Evolutionary conservation across 1,284 basidiomycete genomes (phyloP), one percentile per base, ranked within the genome.

Genomic region (Farysia itapuensis): DNA sequence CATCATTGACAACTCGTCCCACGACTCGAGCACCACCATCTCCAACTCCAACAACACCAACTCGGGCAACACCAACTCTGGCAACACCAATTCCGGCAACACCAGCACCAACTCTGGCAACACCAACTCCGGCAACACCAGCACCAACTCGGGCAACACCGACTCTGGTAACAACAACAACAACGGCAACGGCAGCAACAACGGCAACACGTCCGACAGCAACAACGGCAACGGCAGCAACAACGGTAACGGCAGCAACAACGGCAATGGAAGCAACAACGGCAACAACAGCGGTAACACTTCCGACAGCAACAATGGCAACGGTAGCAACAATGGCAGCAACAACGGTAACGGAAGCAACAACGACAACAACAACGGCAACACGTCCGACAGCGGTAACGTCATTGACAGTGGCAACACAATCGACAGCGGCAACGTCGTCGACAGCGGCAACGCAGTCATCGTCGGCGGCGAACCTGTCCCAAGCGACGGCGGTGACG

Each of bases 141-240:
- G n/a, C 26, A n/a, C 9, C 26, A 28, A 28, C 26, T 28, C 26
- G 26, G n/a, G 11, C 26, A 28, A 28, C 26, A n/a, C n/a, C 11
- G n/a, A 28, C 11, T 28, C 26, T 9, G n/a, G 11, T n/a, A 28
- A 28, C 26, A 28, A 28, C 26, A 28, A 11, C 26, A 28, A 28
- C 11, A 8, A 8, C 18, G 15, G 5, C 11, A 23, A 8, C 34
- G 22, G 9, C 34, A 8, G 20, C 18, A 22, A 7, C 34, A 22
- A 20, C 34, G 16, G 18, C 31, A 18, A 11, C 31, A 14, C 9
- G 11, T 11, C 16, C 18, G 13, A 11, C 16, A 18, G 9, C 31
- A 33, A 13, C 31, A 11, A 26, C 35, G 18, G 43, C 52, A 29
- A 54, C 38, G 39, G 36, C 15, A 32, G 35, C 51, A 47, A 34